Base-by-base conservation (phyloP, 1,284 basidiomycete genomes). In the Trichosporon sp. region DNA sequence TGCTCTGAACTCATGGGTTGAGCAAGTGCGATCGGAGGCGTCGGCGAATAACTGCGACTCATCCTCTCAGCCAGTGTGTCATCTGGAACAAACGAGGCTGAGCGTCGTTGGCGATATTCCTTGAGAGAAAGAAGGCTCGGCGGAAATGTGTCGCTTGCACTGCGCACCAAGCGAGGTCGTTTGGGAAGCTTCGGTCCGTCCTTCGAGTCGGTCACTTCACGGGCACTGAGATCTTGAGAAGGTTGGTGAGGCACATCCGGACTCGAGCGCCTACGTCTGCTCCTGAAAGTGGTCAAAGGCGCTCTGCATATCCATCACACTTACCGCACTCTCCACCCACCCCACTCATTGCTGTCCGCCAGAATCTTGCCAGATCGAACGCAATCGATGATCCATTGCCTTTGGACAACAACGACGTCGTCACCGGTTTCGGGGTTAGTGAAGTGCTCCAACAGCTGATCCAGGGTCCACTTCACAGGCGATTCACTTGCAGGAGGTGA, bases 381-480 rank as follows among this genome's bases (percentile, higher is more conserved):
- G 26, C 46, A 65, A 2, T 43, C 67, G 1, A 5, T 16, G 12
- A 71, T 40, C 70, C 70, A 71, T 2, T 46, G 37, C 6, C 32
- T 37, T 12, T 71, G 67, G 7, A 71, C 64, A 4, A 71, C 67
- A 0, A 38, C 7, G 32, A 37, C 37, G 5, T 8, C 2, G 61
- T 16, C 14, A 8, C 4, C 16, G 0, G 8, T 5, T 4, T 35
- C 31, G 7, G 21, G 3, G 10, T 31, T 16, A 0, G 70, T 66
- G 35, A 68, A 71, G 12, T 38, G 16, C 21, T 68, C 65, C n/a
- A 71, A 11, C 12, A 71, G 37, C 12, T 38, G 37, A 31, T 71
- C 67, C n/a, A 71, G 59, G 1, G 40, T 10, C 70, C 70, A 71
- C 21, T n/a, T 10, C 16, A 5, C n/a, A 0, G 26, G 32, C 31